phyloP scores from a whole-genome alignment of 495 filamentous ascomycete species.

The Annulohypoxylon bovei region DNA sequence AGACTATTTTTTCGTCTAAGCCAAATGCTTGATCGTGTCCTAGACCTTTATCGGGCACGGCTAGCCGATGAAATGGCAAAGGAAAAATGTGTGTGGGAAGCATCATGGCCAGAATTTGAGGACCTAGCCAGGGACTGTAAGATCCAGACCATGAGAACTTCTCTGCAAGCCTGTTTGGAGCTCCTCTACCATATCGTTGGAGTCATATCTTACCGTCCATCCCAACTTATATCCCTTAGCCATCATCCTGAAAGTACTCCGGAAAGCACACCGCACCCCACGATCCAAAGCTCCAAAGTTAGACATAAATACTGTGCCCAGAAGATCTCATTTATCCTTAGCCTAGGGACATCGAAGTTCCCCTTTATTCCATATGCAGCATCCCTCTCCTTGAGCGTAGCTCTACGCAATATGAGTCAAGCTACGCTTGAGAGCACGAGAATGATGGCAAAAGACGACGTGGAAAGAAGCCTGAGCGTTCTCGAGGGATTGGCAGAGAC shows the following conservation, averaged over 20 bases:
- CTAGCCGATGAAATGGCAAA: constrained; percentile 44
- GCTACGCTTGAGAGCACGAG: constrained; percentile 62
- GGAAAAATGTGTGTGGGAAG: constrained; percentile 55
- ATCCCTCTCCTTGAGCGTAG: constrained; percentile 65
- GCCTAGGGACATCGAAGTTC: constrained; percentile 39
- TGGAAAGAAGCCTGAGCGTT: constrained; percentile 59
- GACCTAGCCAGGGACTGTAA: constrained; percentile 54
- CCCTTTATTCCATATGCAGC: constrained; percentile 69
- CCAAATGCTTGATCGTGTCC: constrained; percentile 64
- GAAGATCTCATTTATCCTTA: constrained; percentile 10
- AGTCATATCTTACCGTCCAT: constrained; percentile 28
- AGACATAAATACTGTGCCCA: constrained; percentile 29
- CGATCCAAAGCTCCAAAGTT: constrained; percentile 5
- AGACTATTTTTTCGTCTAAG: constrained; percentile 39
- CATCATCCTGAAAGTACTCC: background rate
- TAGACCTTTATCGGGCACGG: constrained; percentile 65
- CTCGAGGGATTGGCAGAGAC: constrained; percentile 58
- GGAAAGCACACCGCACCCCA: background rate
- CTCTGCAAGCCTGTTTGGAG: constrained; percentile 18
- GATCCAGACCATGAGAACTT: constrained; percentile 2
- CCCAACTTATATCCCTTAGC: background rate
- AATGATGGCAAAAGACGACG: constrained; percentile 61
- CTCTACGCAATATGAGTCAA: constrained; percentile 66
- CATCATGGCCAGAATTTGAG: constrained; percentile 65
- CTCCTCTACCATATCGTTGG: constrained; percentile 24